Conservation (phyloP, 164 flowering plant species). For the Chimonanthus salicifolius region DNA sequence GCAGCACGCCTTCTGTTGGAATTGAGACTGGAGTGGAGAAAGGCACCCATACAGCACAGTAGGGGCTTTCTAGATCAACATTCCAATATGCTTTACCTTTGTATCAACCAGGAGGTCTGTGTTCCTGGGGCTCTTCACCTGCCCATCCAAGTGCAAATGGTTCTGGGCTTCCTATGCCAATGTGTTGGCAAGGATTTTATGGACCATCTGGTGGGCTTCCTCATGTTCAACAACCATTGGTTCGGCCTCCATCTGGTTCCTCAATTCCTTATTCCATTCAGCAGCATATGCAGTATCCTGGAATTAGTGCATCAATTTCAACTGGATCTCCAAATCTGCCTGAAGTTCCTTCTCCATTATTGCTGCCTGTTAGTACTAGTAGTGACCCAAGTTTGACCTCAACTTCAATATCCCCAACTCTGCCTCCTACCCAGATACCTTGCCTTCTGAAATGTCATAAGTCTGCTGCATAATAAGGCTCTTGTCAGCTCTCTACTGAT, state of each 20-base stretch:
- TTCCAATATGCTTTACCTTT: constrained; percentile 73
- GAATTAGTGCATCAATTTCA: constrained; percentile 39
- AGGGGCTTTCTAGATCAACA: constrained; percentile 51
- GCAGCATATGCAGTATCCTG: constrained; percentile 65
- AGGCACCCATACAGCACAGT: constrained; percentile 41
- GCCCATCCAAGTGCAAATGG: constrained; percentile 55
- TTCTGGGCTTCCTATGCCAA: constrained; percentile 58
- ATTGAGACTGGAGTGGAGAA: constrained; percentile 42
- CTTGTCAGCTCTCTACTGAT: constrained; percentile 31
- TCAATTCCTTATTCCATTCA: constrained; percentile 61
- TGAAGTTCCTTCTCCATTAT: constrained; percentile 35
- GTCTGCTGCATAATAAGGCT: constrained; percentile 37
- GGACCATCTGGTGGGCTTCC: constrained; percentile 69
- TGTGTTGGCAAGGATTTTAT: constrained; percentile 90
- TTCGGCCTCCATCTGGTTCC: constrained; percentile 70
- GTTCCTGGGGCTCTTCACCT: constrained; percentile 63
- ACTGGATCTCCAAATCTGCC: constrained; percentile 30
- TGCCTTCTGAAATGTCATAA: constrained; percentile 34
- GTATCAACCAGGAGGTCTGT: constrained; percentile 69
- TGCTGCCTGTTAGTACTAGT: constrained; percentile 20
- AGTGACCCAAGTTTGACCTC: constrained; percentile 32
- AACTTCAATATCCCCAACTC: constrained; percentile 27
- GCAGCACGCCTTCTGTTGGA: constrained; percentile 46
- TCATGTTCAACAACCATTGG: constrained; percentile 37
- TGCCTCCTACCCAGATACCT: constrained; percentile 38